Percentiles rank a stretch among this genome's conserved stretches.
Evolutionary conservation across 73 alveolate genomes (phyloP).

Genomic region (Paramecium tetraurelia): DNA sequence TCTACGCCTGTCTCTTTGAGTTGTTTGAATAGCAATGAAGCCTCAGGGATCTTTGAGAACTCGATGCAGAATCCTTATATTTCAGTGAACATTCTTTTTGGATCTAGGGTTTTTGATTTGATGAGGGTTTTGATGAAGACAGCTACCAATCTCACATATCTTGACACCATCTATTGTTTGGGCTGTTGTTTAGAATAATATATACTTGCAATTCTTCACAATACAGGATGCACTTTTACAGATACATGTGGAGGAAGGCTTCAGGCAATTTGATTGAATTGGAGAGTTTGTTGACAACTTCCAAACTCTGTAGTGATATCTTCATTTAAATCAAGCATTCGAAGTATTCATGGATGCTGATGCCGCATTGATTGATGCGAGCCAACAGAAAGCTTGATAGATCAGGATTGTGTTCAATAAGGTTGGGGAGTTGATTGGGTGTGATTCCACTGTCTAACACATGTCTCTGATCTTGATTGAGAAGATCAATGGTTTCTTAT

Average conservation of each 20-base stretch:
- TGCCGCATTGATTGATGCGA: not conserved
- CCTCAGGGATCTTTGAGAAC: constrained; percentile 22
- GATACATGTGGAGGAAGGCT: not conserved
- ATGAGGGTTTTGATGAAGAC: not conserved
- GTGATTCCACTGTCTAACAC: not conserved
- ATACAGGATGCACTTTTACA: not conserved
- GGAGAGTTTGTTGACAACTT: constrained; percentile 21
- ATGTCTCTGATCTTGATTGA: not conserved
- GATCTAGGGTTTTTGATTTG: not conserved
- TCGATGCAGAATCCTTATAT: constrained; percentile 12
- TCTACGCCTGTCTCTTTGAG: not conserved
- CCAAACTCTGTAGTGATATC: not conserved
- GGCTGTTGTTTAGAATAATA: not conserved
- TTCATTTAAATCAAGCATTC: not conserved
- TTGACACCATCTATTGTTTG: not conserved
- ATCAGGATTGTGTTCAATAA: not conserved
- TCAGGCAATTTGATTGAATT: constrained; percentile 4
- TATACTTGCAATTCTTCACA: not conserved
- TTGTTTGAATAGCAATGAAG: not conserved
- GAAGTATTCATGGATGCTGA: not conserved
- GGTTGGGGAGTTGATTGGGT: not conserved
- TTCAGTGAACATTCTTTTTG: not conserved
- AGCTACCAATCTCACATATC: constrained; percentile 19
- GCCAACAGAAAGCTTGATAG: not conserved
- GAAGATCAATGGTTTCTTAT: not conserved